These are phyloP conservation scores for Jatropha podagrica DNA, from an alignment of 441 rosid genomes.

Conservation along the genomic window DNA sequence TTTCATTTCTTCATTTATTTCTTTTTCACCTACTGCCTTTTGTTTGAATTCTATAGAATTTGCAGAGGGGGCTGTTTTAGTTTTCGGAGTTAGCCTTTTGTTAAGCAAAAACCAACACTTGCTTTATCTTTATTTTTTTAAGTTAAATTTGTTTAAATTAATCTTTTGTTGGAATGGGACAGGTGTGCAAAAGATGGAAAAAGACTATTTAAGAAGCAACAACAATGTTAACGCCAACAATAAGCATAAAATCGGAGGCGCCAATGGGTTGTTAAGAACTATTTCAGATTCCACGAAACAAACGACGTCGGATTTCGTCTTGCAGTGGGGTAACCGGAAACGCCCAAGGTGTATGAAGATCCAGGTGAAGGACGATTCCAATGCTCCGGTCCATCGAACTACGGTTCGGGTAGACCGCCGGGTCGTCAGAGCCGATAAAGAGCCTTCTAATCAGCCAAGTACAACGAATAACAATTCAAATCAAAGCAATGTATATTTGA, in stretches of 20 bases:
- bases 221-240: conserved; percentile 15
- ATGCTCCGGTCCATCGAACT: conserved; percentile 39
- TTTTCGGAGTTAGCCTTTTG: neutral
- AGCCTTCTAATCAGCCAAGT: conserved; percentile 35
- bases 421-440: conserved; percentile 47
- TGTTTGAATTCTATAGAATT: conserved; percentile 24
- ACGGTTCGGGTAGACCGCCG: conserved; percentile 55
- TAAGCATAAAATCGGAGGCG: conserved; percentile 27
- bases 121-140: neutral
- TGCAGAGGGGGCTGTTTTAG: conserved; percentile 11
- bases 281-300: conserved; percentile 38
- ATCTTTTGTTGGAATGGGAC: conserved; percentile 29
- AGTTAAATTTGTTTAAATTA: neutral
- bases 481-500: conserved; percentile 39
- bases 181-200: conserved; percentile 51
- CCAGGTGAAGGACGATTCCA: conserved; percentile 48
- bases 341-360: conserved; percentile 69
- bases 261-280: conserved; percentile 35
- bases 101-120: neutral
- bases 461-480: conserved; percentile 13
- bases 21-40: neutral
- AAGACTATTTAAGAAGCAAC: conserved; percentile 34
- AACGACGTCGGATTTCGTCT: conserved; percentile 51
- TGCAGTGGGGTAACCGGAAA: conserved; percentile 76
- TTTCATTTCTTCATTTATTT: neutral